Base-by-base conservation (phyloP, 2,329 filamentous ascomycete genomes). In the Plenodomus biglobosus region DNA sequence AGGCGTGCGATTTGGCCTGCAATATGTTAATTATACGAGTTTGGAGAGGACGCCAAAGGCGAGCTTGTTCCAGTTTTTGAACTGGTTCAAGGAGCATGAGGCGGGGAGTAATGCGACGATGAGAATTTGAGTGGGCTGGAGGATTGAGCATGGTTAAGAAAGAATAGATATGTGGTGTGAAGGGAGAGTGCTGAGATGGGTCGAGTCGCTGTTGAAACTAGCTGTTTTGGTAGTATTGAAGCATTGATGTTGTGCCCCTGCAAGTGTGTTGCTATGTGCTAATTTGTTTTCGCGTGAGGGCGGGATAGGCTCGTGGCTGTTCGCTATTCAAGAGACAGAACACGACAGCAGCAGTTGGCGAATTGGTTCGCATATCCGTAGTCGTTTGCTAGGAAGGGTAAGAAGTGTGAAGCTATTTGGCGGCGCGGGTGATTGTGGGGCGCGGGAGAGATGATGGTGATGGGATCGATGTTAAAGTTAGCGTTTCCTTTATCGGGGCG, bases 21-120 rank as follows among this genome's bases (percentile, higher is more conserved):
- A 76, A 62, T 74, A 75, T 52, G 65, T 76, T 6, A 72, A 76
- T 45, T 75, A 75, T 40, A 70, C 66, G 19, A 69, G 64, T 38
- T 52, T 75, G 49, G 70, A 70, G 54, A 60, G 74, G 50, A 70
- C 66, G 34, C 73, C 73, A 1, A 76, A 76, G 55, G 73, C 73
- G 1, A 73, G 68, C 41, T 52, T 74, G 59, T 75, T 75, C 45
- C 73, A 76, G 55, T 69, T 73, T 32, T 46, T 75, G 55, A 70
- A 74, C 40, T 76, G 73, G 72, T 75, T 75, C 53, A 66, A 66
- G 51, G 52, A 64, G 44, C 62, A 70, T 54, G 64, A 64, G 46
- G 52, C 49, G 17, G 48, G 49, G 13, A 53, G 56, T 7, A 68
- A 69, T 40, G 52, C 57, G 43, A 67, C 65, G 17, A 62, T 68